phyloP scores from a whole-genome alignment of 2,329 filamentous ascomycete genomes.

The Diaporthe ilicicola region DNA sequence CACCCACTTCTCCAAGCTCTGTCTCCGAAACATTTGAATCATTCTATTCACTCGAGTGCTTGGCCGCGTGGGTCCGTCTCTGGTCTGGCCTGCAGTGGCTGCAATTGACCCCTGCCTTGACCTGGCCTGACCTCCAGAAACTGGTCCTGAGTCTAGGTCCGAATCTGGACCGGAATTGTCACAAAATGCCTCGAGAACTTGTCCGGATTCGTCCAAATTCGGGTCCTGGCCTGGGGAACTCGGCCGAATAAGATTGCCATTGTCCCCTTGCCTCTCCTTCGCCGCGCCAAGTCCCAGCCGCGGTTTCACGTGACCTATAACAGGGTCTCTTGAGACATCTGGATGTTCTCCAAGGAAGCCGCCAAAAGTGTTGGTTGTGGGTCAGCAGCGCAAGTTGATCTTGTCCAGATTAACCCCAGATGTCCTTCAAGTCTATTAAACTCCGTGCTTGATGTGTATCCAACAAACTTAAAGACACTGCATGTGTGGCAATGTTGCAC shows the following conservation, averaged over 20 bases:
- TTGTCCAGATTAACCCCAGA: too few relatives aligned
- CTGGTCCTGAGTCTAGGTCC: too few relatives aligned
- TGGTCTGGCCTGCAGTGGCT: background rate
- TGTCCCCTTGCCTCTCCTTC: background rate
- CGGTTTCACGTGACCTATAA: constrained; percentile 12
- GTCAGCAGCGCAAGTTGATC: too few relatives aligned
- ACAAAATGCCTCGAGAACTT: background rate
- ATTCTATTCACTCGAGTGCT: background rate
- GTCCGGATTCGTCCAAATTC: background rate
- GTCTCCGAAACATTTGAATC: background rate
- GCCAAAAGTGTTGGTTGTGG: too few relatives aligned
- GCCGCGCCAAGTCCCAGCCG: background rate
- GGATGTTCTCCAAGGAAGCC: too few relatives aligned
- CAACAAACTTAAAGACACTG: too few relatives aligned
- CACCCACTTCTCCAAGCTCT: constrained; percentile 10
- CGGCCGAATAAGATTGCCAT: background rate
- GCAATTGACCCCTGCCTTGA: background rate
- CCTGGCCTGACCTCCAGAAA: background rate
- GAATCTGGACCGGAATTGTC: background rate
- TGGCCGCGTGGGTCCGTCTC: background rate
- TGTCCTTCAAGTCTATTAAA: too few relatives aligned
- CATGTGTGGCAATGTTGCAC: too few relatives aligned
- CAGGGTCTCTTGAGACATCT: too few relatives aligned
- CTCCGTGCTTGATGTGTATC: too few relatives aligned
- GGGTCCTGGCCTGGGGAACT: background rate